phyloP scores from a whole-genome alignment of 2,329 filamentous ascomycete species.

The Magnaporthiopsis rhizophila region DNA sequence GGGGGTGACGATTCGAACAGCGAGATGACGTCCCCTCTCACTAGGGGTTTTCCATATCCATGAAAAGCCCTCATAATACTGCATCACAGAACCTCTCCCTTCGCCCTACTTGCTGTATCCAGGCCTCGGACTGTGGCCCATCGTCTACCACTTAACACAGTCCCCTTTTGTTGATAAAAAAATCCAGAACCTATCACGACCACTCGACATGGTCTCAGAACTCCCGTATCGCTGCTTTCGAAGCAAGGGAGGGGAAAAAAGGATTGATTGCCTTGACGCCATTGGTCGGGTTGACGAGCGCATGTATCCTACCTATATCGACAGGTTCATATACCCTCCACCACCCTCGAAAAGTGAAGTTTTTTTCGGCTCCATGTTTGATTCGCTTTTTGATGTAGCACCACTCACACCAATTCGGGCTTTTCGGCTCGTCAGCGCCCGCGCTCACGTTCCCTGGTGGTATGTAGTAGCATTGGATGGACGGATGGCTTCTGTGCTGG shows the following conservation, averaged over 20 bases:
- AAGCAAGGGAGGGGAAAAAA: too few species aligned
- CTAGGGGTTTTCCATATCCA: neutral
- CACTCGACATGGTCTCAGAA: neutral
- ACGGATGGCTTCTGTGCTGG: neutral
- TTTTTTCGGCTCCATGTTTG: neutral
- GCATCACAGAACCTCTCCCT: neutral
- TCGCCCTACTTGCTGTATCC: neutral
- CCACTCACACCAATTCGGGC: neutral
- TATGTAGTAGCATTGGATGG: too few species aligned
- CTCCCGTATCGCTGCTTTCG: too few species aligned
- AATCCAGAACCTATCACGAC: neutral
- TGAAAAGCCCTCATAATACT: neutral
- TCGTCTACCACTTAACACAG: neutral
- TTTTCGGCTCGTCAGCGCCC: neutral
- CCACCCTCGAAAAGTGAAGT: neutral
- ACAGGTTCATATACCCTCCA: neutral
- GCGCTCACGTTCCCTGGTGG: neutral
- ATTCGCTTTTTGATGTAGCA: neutral
- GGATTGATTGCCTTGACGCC: too few species aligned
- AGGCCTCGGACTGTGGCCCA: too few species aligned
- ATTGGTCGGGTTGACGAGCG: too few species aligned
- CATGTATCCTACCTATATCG: neutral
- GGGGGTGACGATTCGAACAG: neutral
- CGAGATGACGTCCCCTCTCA: neutral
- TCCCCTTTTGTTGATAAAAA: neutral